Evolutionary conservation across 2,329 filamentous ascomycete genomes (phyloP).

Genomic region (Colletotrichum chlorophyti): DNA sequence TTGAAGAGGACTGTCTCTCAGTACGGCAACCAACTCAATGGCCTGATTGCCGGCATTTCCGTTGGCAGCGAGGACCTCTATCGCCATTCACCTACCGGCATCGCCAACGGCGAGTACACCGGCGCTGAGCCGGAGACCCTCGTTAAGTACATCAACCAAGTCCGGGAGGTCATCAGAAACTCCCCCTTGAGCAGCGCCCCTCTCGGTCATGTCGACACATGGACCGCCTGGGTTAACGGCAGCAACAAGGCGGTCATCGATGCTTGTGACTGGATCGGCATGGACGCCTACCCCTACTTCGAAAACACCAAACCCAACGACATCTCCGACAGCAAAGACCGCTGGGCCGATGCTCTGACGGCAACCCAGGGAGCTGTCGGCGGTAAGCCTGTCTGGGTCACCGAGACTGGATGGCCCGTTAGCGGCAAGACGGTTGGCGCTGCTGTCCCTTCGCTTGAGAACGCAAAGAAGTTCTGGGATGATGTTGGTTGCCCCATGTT

Average conservation of each 20-base stretch:
- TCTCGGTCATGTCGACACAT: conserved; percentile 89
- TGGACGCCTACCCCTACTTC: conserved; percentile 88
- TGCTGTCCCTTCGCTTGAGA: conserved; percentile 68
- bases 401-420: conserved; percentile 88
- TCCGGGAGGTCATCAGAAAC: conserved; percentile 67
- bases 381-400: conserved; percentile 82
- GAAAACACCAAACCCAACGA: conserved; percentile 72
- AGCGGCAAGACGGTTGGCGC: conserved; percentile 68
- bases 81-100: conserved; percentile 75
- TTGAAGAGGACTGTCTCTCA: conserved; percentile 71
- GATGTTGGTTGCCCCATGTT: conserved; percentile 77
- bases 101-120: conserved; percentile 64
- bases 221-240: conserved; percentile 78
- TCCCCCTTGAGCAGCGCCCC: conserved; percentile 64
- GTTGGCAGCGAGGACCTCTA: conserved; percentile 89
- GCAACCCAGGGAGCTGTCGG: conserved; percentile 64
- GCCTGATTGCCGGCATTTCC: conserved; percentile 80
- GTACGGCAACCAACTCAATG: conserved; percentile 71
- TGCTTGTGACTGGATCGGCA: conserved; percentile 78
- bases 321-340: conserved; percentile 66
- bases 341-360: conserved; percentile 73
- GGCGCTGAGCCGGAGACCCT: conserved; percentile 70
- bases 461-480: conserved; percentile 83
- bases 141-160: conserved; percentile 73
- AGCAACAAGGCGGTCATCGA: conserved; percentile 75